Evolutionary conservation across 2,329 filamentous ascomycete genomes (phyloP).

Genomic region (Apiospora koreana): DNA sequence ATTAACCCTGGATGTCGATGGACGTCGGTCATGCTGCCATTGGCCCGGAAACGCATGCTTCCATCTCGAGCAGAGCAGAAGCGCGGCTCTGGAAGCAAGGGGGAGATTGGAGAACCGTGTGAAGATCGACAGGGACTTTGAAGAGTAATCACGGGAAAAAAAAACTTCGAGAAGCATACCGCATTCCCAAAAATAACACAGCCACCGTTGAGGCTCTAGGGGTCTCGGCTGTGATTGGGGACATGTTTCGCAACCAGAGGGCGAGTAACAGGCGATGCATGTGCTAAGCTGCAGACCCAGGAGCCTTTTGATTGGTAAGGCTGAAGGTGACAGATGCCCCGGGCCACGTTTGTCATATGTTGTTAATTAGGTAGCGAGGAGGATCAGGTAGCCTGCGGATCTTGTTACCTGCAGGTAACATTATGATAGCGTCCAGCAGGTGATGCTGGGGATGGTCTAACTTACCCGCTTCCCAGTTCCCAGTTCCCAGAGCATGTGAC

Average conservation of each 20-base stretch:
- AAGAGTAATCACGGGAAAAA: background rate
- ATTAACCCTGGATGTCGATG: background rate
- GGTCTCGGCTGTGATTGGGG: conserved; percentile 6
- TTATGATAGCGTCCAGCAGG: background rate
- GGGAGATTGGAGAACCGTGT: background rate
- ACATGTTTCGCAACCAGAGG: background rate
- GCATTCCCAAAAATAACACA: conserved; percentile 4
- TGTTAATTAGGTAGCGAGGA: background rate
- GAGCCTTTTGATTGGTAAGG: background rate
- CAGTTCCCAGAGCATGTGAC: background rate
- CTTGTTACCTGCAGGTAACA: conserved; percentile 2
- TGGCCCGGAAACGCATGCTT: background rate
- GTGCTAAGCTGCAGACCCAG: background rate
- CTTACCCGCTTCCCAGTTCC: background rate
- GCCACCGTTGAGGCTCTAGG: conserved; percentile 8
- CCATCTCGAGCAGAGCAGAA: background rate
- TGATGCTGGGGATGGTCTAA: background rate
- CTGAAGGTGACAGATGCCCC: background rate
- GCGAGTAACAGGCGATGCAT: conserved; percentile 2
- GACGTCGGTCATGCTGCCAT: background rate
- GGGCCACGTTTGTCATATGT: background rate
- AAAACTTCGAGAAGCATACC: background rate
- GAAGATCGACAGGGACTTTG: background rate
- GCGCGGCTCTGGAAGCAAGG: background rate
- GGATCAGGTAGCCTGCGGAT: background rate